Evolutionary conservation across 208 protist species (phyloP).

Genomic region (Trypanosoma lewisi): DNA sequence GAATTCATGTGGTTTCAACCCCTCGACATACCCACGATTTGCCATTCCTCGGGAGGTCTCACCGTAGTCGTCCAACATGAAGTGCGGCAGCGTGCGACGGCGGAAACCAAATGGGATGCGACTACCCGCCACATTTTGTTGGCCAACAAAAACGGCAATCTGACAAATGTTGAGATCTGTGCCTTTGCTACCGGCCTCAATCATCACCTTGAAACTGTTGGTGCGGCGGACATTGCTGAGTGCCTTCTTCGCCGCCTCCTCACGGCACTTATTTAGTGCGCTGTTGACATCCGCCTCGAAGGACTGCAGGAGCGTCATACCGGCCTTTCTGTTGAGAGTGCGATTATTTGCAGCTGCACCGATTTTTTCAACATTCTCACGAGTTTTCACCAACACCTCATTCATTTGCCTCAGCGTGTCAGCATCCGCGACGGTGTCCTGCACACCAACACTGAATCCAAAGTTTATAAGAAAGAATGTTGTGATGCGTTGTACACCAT

Average conservation of each 20-base stretch:
- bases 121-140: conserved; percentile 99
- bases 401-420: conserved; percentile 92
- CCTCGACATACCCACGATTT: conserved; percentile 97
- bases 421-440: conserved; percentile 97
- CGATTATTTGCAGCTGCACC: conserved; percentile 91
- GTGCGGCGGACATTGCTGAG: conserved; percentile 76
- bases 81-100: conserved; percentile 98
- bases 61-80: conserved; percentile 98
- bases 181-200: conserved; percentile 98
- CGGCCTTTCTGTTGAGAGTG: conserved; percentile 93
- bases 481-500: conserved; percentile 95
- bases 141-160: conserved; percentile 99
- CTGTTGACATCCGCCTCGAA: conserved; percentile 99
- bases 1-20: conserved; percentile 98
- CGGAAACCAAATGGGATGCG: conserved; percentile 98
- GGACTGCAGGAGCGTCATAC: conserved; percentile 95
- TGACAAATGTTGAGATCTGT: conserved; percentile 99
- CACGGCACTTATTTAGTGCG: conserved; percentile 90
- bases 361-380: conserved; percentile 90
- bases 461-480: conserved; percentile 97
- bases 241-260: conserved; percentile 88
- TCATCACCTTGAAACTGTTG: conserved; percentile 97
- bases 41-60: conserved; percentile 98
- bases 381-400: conserved; percentile 85
- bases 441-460: conserved; percentile 97